These are phyloP conservation scores for Cicer arietinum DNA, from an alignment of 306 rosid species.

Conservation along the genomic window DNA sequence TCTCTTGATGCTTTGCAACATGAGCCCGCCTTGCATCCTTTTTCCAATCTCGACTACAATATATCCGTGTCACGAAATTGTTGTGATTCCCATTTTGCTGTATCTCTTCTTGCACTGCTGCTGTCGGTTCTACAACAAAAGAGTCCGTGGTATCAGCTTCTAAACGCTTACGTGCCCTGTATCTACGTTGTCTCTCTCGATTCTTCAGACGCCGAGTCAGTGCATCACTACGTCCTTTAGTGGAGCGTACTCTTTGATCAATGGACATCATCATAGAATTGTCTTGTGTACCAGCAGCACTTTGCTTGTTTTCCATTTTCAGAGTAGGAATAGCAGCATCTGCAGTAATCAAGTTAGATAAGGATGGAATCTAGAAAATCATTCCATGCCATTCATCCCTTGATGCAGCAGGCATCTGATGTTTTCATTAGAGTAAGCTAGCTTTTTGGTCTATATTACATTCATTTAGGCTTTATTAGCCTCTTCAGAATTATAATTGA, in stretches of 20 bases:
- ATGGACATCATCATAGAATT: slow-evolving; percentile 56
- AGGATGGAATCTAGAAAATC: slow-evolving; percentile 26
- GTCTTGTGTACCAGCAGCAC: slow-evolving; percentile 51
- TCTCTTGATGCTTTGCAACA: slow-evolving; percentile 48
- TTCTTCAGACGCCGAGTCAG: slow-evolving; percentile 77
- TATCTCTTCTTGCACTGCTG: slow-evolving; percentile 44
- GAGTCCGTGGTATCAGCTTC: slow-evolving; percentile 65
- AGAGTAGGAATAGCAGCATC: slow-evolving; percentile 54
- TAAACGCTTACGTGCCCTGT: slow-evolving; percentile 89
- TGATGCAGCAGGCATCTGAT: slow-evolving; percentile 35
- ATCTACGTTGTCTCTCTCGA: slow-evolving; percentile 90
- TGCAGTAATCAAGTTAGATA: slow-evolving; percentile 46
- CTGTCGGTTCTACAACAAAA: slow-evolving; percentile 44
- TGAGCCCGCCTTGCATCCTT: slow-evolving; percentile 82
- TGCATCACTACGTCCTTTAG: slow-evolving; percentile 61
- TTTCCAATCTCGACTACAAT: slow-evolving; percentile 81
- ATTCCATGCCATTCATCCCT: slow-evolving; percentile 15
- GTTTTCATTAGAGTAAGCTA: slow-evolving; percentile 29
- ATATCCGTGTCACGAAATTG: slow-evolving; percentile 52
- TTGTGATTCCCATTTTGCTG: slow-evolving; percentile 46
- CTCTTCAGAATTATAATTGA: neutral
- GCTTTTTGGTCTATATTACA: slow-evolving; percentile 33
- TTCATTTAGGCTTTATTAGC: slow-evolving; percentile 7
- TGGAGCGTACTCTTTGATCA: slow-evolving; percentile 55
- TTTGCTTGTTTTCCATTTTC: slow-evolving; percentile 68